A percentile compares a stretch with the other conserved stretches of the same genome.
phyloP scores from a whole-genome alignment of 1,284 basidiomycete genomes.

The Neotropicomus parvogracilis region DNA sequence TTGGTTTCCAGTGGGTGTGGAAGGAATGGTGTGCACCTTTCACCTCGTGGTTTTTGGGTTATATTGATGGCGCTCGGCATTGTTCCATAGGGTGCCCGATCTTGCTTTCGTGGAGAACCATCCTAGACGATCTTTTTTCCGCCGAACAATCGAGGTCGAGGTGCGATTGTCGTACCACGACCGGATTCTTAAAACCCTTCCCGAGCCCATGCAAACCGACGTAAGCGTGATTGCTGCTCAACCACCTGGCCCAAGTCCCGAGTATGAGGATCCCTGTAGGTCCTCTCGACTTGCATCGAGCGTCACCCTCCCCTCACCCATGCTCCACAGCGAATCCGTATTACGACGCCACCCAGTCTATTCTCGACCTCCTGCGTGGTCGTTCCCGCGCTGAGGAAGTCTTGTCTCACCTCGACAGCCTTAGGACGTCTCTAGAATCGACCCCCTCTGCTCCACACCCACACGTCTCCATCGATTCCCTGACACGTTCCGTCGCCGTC shows the following conservation, averaged over 20 bases:
- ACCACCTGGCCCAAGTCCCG: constrained; percentile 80
- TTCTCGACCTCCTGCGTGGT: constrained; percentile 79
- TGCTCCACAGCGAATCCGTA: constrained; percentile 60
- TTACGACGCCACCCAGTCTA: constrained; percentile 74
- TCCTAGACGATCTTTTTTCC: constrained; percentile 85
- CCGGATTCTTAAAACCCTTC: constrained; percentile 86
- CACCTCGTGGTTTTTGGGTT: not conserved
- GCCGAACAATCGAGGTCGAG: constrained; percentile 87
- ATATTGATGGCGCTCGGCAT: constrained; percentile 2
- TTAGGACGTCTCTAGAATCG: constrained; percentile 62
- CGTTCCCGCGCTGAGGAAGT: constrained; percentile 78
- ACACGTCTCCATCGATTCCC: constrained; percentile 56
- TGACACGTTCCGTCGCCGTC: constrained; percentile 77
- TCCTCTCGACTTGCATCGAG: constrained; percentile 2
- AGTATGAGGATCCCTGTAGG: constrained; percentile 76
- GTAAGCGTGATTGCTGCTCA: constrained; percentile 66
- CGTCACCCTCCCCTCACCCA: constrained; percentile 5
- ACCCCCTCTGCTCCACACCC: constrained; percentile 42
- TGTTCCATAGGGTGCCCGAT: constrained; percentile 73
- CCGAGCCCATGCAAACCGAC: constrained; percentile 72
- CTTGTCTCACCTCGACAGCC: constrained; percentile 67
- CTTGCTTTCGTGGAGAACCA: constrained; percentile 69
- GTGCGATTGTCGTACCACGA: constrained; percentile 93
- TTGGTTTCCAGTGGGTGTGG: constrained; percentile 99
- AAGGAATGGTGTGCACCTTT: constrained; percentile 82